Percentiles rank a stretch among this genome's conserved stretches.
Evolutionary conservation across 192 early-diverging fungal genomes (phyloP).

Genomic region (Cladochytrium replicatum): DNA sequence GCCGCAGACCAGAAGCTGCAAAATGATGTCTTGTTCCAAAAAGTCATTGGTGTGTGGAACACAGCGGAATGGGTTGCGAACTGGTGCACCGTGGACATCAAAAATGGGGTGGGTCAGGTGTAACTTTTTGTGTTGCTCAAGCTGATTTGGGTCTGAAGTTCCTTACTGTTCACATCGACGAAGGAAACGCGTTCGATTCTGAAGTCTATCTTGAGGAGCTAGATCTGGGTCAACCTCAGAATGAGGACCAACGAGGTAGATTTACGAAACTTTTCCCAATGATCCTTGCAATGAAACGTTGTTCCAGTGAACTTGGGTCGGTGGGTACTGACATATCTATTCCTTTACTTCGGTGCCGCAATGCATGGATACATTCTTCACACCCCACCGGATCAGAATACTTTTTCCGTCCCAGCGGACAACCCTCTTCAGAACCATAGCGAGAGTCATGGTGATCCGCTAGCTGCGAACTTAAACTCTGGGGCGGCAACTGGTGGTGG

Average conservation of each 20-base stretch:
- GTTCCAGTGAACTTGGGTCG: conserved; percentile 66
- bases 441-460: no score
- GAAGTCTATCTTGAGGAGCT: conserved; percentile 85
- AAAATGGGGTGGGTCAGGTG: conserved; percentile 58
- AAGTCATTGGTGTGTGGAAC: conserved; percentile 46
- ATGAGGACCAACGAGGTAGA: conserved; percentile 65
- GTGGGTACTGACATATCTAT: conserved; percentile 70
- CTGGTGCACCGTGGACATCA: conserved; percentile 91
- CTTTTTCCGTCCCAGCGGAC: no score
- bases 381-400: no score
- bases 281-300: background rate
- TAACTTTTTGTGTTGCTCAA: background rate
- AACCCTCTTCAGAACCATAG: no score
- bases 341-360: no score
- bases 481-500: no score
- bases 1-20: background rate
- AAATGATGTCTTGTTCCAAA: conserved; percentile 27
- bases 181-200: conserved; percentile 68
- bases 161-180: conserved; percentile 80
- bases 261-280: background rate
- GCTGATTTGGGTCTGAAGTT: background rate
- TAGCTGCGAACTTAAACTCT: no score
- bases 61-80: conserved; percentile 66
- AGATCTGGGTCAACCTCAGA: conserved; percentile 33
- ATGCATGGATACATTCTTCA: no score